Percentiles rank a stretch among this genome's conserved stretches.
Evolutionary conservation across 208 protist species (phyloP).

Genomic region (Porcisia hertigi): DNA sequence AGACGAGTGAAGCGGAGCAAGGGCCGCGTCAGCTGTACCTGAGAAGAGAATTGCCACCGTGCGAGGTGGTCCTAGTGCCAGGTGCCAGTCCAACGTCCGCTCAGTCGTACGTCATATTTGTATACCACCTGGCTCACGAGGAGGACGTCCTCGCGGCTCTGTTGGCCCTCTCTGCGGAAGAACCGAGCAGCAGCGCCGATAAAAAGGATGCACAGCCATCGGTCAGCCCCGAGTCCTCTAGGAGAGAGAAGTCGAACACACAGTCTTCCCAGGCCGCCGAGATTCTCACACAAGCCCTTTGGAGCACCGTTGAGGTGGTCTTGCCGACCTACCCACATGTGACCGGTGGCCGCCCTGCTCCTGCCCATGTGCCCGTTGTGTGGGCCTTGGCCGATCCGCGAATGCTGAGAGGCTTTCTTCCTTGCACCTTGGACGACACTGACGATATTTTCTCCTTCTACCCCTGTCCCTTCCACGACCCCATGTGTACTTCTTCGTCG

Average conservation of each 20-base stretch:
- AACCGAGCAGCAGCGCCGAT: slow-evolving; percentile 2
- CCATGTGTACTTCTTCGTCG: background rate
- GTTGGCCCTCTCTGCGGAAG: background rate
- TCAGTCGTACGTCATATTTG: slow-evolving; percentile 30
- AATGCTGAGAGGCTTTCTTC: slow-evolving; percentile 33
- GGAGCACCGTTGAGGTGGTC: slow-evolving; percentile 21
- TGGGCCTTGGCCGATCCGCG: slow-evolving; percentile 45
- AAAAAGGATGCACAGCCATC: background rate
- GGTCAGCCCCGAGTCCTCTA: background rate
- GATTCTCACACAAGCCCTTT: slow-evolving; percentile 31
- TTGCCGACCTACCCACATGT: slow-evolving; percentile 15
- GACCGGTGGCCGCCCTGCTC: background rate
- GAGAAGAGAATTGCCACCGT: slow-evolving; percentile 20
- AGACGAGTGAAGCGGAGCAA: slow-evolving; percentile 7
- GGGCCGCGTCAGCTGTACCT: slow-evolving; percentile 23
- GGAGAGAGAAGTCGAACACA: slow-evolving; percentile 2
- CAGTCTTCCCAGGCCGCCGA: slow-evolving; percentile 9
- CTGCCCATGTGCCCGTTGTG: slow-evolving; percentile 42
- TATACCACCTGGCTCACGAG: slow-evolving; percentile 45
- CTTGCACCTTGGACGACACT: background rate
- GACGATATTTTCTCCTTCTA: background rate
- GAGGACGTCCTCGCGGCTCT: slow-evolving; percentile 34
- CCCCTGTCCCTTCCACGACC: background rate
- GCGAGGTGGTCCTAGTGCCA: slow-evolving; percentile 27
- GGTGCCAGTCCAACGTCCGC: background rate